Percentiles rank a stretch among this genome's conserved stretches.
These are phyloP conservation scores for Globisporangium middletonii DNA, from an alignment of 352 stramenopile genomes.

Conservation along the genomic window DNA sequence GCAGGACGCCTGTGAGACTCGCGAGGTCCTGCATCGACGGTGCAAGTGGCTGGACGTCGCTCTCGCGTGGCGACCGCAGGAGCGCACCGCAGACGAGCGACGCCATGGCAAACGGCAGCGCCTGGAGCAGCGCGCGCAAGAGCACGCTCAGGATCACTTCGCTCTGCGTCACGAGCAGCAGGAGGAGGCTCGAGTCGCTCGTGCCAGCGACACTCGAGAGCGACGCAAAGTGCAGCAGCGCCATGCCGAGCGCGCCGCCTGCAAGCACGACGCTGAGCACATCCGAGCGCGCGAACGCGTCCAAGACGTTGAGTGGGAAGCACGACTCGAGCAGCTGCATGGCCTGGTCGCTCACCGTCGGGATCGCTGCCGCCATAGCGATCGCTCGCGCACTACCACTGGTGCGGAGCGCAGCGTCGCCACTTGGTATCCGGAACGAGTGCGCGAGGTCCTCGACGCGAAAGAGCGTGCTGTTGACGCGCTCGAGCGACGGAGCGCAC, in stretches of 20 bases:
- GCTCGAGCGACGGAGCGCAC: constrained; percentile 14
- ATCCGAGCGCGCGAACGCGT: constrained; percentile 23
- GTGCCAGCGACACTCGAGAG: constrained; percentile 10
- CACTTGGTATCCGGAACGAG: constrained; percentile 18
- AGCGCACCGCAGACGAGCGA: constrained; percentile 39
- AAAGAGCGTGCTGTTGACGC: constrained; percentile 37
- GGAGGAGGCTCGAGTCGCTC: constrained; percentile 29
- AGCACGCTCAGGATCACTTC: constrained; percentile 36
- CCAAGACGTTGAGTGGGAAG: constrained; percentile 24
- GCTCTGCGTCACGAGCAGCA: constrained; percentile 38
- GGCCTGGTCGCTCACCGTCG: constrained; percentile 24
- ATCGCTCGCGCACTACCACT: not conserved
- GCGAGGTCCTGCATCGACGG: constrained; percentile 27
- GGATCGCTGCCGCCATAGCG: constrained; percentile 11
- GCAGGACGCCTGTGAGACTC: constrained; percentile 31
- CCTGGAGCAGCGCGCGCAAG: constrained; percentile 29
- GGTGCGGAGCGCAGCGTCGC: too few relatives aligned
- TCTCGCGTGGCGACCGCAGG: constrained; percentile 18
- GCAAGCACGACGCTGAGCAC: constrained; percentile 30
- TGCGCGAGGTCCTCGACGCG: constrained; percentile 35
- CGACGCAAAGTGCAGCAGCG: constrained; percentile 20
- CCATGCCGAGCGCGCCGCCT: constrained; percentile 24
- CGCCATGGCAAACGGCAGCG: constrained; percentile 32
- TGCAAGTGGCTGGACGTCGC: constrained; percentile 4
- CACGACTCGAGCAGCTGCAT: constrained; percentile 21